phyloP scores from a whole-genome alignment of 2,329 filamentous ascomycete genomes.

The Drechslera avenae region DNA sequence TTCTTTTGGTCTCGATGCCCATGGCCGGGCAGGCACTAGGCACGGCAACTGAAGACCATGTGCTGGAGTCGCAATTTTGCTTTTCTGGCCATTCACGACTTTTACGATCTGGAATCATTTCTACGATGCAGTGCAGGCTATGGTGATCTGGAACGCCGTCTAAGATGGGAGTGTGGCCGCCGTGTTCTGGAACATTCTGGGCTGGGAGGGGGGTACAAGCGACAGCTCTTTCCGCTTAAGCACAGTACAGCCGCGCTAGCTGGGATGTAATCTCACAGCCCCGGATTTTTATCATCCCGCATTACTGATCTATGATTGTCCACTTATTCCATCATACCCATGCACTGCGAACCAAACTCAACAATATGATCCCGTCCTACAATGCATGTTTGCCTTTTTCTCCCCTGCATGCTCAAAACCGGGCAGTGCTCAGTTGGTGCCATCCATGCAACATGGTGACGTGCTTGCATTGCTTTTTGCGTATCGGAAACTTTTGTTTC shows the following conservation, averaged over 20 bases:
- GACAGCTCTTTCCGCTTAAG: background rate
- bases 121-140: background rate
- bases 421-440: background rate
- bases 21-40: constrained; percentile 1
- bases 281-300: background rate
- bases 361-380: background rate
- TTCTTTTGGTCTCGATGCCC: constrained; percentile 7
- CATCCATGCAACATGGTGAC: constrained; percentile 1
- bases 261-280: background rate
- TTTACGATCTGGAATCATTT: constrained; percentile 6
- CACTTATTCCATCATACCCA: no score
- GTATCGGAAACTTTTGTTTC: background rate
- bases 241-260: background rate
- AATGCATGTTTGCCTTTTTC: constrained; percentile 11
- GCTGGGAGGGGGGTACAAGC: background rate
- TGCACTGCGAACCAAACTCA: no score
- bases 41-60: background rate
- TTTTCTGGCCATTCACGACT: background rate
- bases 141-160: constrained; percentile 1
- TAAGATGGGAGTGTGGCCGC: background rate
- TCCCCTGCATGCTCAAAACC: background rate
- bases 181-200: background rate
- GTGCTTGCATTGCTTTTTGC: constrained; percentile 9
- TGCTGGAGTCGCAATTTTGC: constrained; percentile 3
- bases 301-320: no score